Percentiles rank a stretch among this genome's conserved stretches.
Evolutionary conservation across 345 rosid species (phyloP).

Genomic region (Kernera saxatilis): DNA sequence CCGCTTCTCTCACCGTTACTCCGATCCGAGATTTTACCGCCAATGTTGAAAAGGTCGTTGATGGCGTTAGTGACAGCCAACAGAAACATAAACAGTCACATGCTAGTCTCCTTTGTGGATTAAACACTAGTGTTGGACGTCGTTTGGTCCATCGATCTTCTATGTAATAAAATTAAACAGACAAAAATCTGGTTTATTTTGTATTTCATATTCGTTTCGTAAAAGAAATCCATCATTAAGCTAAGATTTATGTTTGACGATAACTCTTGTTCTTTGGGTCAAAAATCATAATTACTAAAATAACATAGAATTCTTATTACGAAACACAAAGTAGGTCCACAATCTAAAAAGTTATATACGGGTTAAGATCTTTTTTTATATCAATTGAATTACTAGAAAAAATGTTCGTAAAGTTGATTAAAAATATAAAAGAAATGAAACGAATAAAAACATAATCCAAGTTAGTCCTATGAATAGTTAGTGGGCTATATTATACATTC

Average conservation of each 20-base stretch:
- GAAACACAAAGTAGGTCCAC: background rate
- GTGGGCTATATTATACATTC: background rate
- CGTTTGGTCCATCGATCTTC: conserved; percentile 53
- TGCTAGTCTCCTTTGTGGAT: conserved; percentile 50
- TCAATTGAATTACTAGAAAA: background rate
- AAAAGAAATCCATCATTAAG: too few species aligned
- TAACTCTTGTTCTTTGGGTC: too few species aligned
- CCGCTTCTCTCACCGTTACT: conserved; percentile 15
- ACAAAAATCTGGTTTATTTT: background rate
- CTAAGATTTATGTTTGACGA: too few species aligned
- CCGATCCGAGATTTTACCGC: conserved; percentile 17
- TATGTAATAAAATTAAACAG: conserved; percentile 37
- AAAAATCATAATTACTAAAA: background rate
- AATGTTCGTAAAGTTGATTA: too few species aligned
- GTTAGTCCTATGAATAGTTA: too few species aligned
- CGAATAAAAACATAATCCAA: too few species aligned
- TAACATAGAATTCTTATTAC: background rate
- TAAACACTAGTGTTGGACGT: conserved; percentile 43
- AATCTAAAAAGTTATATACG: background rate
- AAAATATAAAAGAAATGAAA: too few species aligned
- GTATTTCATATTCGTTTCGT: too few species aligned
- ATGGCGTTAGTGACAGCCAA: background rate
- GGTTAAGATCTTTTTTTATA: background rate
- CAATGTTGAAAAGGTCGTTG: conserved; percentile 13
- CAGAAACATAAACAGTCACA: background rate